These are phyloP conservation scores for Mycena vitilis DNA, from an alignment of 768 basidiomycete genomes.

Conservation along the genomic window DNA sequence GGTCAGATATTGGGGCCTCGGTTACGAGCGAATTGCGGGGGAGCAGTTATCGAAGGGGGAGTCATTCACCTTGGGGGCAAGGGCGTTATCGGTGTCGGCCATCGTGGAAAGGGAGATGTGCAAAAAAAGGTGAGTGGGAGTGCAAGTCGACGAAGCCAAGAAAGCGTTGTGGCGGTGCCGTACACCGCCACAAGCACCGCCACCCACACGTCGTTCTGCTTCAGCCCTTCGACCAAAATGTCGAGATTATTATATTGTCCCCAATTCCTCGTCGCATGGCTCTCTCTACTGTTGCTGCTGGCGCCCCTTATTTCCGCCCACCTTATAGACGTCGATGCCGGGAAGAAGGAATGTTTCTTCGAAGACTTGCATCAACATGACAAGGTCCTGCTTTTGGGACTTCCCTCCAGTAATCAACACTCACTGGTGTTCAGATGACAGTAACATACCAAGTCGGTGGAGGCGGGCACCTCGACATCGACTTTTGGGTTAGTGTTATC, in stretches of 20 bases:
- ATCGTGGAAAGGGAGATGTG: slow-evolving; percentile 49
- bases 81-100: slow-evolving; percentile 71
- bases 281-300: slow-evolving; percentile 56
- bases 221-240: slow-evolving; percentile 32
- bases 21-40: slow-evolving; percentile 8
- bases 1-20: slow-evolving; percentile 30
- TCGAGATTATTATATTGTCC: slow-evolving; percentile 37
- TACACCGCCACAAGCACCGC: neutral
- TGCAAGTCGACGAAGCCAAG: slow-evolving; percentile 29
- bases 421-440: slow-evolving; percentile 79
- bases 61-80: slow-evolving; percentile 75
- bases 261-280: slow-evolving; percentile 38
- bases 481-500: slow-evolving; percentile 82
- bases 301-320: slow-evolving; percentile 65
- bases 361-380: slow-evolving; percentile 93
- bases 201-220: slow-evolving; percentile 9
- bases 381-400: slow-evolving; percentile 64
- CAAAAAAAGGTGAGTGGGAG: slow-evolving; percentile 25
- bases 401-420: neutral
- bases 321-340: slow-evolving; percentile 79
- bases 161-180: slow-evolving; percentile 16
- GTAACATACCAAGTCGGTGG: slow-evolving; percentile 99
- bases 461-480: slow-evolving; percentile 96
- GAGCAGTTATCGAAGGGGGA: slow-evolving; percentile 27
- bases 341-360: slow-evolving; percentile 94